Evolutionary conservation across 2,329 filamentous ascomycete genomes (phyloP), one percentile per base, ranked within the genome.

Genomic region (Sporothrix brasiliensis): DNA sequence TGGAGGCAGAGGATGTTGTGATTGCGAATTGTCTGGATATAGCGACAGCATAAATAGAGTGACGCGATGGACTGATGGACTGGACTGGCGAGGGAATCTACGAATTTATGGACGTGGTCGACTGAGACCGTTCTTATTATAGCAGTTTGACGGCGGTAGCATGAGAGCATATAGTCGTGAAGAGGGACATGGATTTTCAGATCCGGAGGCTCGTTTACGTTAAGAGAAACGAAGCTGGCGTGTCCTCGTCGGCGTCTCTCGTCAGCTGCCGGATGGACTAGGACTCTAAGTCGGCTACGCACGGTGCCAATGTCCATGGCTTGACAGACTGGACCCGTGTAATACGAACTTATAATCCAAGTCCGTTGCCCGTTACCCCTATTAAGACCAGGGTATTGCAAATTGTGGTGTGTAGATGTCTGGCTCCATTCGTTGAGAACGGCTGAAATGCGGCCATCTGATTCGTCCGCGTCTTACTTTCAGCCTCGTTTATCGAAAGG

Each of bases 1-100:
- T 77, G 13, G 58, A 54, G 6, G 24, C 10, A 27, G 11, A 54
- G 27, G 52, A 54, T 54, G 7, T 14, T 54, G 52, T 27, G n/a
- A 2, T 54, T 1, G 27, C 14, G 52, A 54, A 27, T 27, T 54
- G 52, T 54, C 2, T 21, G 52, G 14, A 54, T 54, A 54, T 14
- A 54, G 14, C 27, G 30, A 13, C 52, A 54, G 10, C 52, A 54
- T 30, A 3, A 3, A 30, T 0, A 3, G 27, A 5, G 4, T 30
- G 27, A 30, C 27, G 2, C 27, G 21, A 54, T 54, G 52, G 52
- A 54, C 24, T 54, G 21, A 54, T 54, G 52, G 52, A 54, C 24
- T 54, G 21, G 52, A 21, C 6, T 27, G 50, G 24, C 11, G 21
- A 27, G 21, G 52, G 21, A 5, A 21, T 52, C n/a, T n/a, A 52